phyloP scores from a whole-genome alignment of 768 basidiomycete species.

The Terana coerulea region DNA sequence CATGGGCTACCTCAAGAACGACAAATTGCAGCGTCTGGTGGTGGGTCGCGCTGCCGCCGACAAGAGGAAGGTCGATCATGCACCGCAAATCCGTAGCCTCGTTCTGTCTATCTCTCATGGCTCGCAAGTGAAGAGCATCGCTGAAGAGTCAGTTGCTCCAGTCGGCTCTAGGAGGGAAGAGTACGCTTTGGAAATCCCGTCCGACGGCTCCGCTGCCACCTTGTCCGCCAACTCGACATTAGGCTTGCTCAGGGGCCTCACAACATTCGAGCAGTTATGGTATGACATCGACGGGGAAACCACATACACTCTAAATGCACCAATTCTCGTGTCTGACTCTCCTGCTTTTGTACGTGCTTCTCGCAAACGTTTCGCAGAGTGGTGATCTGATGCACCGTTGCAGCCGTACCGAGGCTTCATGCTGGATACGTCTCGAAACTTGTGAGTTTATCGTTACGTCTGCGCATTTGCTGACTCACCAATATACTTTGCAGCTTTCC shows the following conservation, averaged over 20 bases:
- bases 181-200: conserved; percentile 53
- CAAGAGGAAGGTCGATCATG: conserved; percentile 30
- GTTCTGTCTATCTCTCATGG: conserved; percentile 33
- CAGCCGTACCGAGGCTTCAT: conserved; percentile 75
- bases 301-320: conserved; percentile 51
- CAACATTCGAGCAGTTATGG: conserved; percentile 65
- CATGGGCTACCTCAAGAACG: conserved; percentile 37
- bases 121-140: conserved; percentile 37
- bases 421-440: conserved; percentile 78
- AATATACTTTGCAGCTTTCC: conserved; percentile 36
- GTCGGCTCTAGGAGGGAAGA: conserved; percentile 50
- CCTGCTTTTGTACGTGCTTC: conserved; percentile 54
- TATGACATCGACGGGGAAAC: conserved; percentile 39
- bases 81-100: conserved; percentile 38
- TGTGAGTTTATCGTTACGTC: conserved; percentile 3
- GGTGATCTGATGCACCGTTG: not conserved
- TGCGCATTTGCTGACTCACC: not conserved
- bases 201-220: conserved; percentile 44
- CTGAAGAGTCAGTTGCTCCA: conserved; percentile 44
- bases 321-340: conserved; percentile 53
- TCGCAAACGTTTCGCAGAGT: not conserved
- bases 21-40: conserved; percentile 56
- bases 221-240: conserved; percentile 58
- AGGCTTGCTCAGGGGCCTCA: conserved; percentile 66
- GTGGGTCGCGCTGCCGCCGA: conserved; percentile 54